Evolutionary conservation across 2,329 filamentous ascomycete species (phyloP).

Genomic region (Claviceps arundinis): DNA sequence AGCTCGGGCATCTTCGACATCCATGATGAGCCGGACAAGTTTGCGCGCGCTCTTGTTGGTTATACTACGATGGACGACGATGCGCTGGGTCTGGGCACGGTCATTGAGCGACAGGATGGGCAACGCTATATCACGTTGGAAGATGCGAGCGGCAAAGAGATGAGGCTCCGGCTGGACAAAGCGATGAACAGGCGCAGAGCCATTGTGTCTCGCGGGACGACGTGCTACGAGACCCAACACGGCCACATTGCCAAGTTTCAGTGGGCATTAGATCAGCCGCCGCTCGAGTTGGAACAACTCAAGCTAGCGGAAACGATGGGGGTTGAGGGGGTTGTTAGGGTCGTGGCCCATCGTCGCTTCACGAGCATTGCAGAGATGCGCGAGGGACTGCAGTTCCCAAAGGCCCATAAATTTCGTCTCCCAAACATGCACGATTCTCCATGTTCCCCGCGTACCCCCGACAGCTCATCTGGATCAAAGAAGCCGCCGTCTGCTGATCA

Average conservation of each 20-base stretch:
- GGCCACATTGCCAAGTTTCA: conserved; percentile 10
- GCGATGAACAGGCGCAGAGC: conserved; percentile 6
- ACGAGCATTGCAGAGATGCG: conserved; percentile 8
- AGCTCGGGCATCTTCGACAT: conserved; percentile 9
- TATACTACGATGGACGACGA: conserved; percentile 10
- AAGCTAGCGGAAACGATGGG: conserved; percentile 7
- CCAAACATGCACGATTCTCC: conserved; percentile 4
- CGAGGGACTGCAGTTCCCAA: conserved; percentile 5
- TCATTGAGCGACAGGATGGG: conserved; percentile 1
- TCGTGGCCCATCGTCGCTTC: conserved; percentile 8
- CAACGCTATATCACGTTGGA: conserved; percentile 3
- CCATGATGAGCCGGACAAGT: conserved; percentile 8
- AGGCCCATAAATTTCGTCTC: conserved; percentile 3
- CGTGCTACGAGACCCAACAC: conserved; percentile 7
- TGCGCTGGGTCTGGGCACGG: conserved; percentile 7
- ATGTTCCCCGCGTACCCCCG: background rate
- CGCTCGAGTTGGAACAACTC: conserved; percentile 8
- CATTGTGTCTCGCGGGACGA: conserved; percentile 10
- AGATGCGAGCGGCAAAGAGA: conserved; percentile 1
- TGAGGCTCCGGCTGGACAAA: background rate
- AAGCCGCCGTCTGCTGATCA: conserved; percentile 5
- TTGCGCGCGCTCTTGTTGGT: conserved; percentile 10
- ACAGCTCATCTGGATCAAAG: conserved; percentile 1
- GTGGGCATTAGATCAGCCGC: conserved; percentile 2
- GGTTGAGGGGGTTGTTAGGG: conserved; percentile 8